Evolutionary conservation across 176 grass and related monocot species (phyloP).

Genomic region (Oryza australiensis): DNA sequence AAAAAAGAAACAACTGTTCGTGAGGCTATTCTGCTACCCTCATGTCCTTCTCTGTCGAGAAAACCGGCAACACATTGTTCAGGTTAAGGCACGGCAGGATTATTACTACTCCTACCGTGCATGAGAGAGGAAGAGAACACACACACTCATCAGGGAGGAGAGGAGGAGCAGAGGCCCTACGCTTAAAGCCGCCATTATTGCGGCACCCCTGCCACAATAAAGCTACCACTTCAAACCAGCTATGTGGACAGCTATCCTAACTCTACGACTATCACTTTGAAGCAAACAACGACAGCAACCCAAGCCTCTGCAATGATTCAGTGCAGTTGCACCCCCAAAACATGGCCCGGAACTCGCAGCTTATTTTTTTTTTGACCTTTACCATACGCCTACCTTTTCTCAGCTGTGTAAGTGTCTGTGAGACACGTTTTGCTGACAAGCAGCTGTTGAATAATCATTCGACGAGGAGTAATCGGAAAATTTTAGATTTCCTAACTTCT

Average conservation of each 20-base stretch:
- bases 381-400: too few species aligned
- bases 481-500: too few species aligned
- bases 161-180: background rate
- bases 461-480: too few species aligned
- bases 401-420: background rate
- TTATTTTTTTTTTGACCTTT: slow-evolving; percentile 29
- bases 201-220: background rate
- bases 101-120: background rate
- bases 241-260: background rate
- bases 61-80: background rate
- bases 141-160: too few species aligned
- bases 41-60: background rate
- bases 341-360: background rate
- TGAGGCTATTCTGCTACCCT: background rate
- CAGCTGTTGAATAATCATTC: too few species aligned
- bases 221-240: background rate
- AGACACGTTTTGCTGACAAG: too few species aligned
- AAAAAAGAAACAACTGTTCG: background rate
- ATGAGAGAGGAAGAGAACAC: background rate
- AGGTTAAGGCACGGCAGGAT: background rate
- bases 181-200: background rate
- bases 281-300: slow-evolving; percentile 9
- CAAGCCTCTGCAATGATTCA: slow-evolving; percentile 38
- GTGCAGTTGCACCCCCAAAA: slow-evolving; percentile 37
- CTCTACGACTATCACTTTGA: slow-evolving; percentile 21